Evolutionary conservation across 768 basidiomycete genomes (phyloP), one percentile per base, ranked within the genome.

Genomic region (Pisolithus marmoratus): DNA sequence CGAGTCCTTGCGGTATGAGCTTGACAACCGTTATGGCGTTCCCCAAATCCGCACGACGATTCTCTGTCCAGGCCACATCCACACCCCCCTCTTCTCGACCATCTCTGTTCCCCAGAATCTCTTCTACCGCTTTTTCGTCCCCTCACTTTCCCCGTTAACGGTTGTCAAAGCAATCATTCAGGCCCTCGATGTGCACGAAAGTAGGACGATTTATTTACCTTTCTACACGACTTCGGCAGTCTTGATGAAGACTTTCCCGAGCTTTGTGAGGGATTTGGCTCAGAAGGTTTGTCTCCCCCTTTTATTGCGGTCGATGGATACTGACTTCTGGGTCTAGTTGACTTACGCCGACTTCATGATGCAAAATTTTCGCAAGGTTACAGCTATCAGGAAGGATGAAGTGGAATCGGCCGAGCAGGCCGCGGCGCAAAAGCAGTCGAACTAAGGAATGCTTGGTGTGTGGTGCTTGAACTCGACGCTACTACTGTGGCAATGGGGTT

Each of bases 31-130:
- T 86, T 88, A 66, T 48, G 63, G 54, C 49, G 75, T 82, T 27
- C 88, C 87, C 1, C 66, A 73, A 40, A 83, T 99, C 67, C 86
- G 90, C n/a, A 95, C 93, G 9, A 94, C 92, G 3, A 76, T 97
- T 20, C 69, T 98, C 53, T 75, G 84, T 49, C 85, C 95, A 1
- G 90, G 90, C 2, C 87, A 90, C 64, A 74, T 92, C 60, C 67
- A 76, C 41, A 95, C 94, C 0, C 76, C 79, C 2, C 77, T 98
- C 63, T 98, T 97, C 71, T 77, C 82, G 15, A 77, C 74, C 0
- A 61, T 79, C 20, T 68, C 63, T 9, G 68, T 84, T 38, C 82
- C 88, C 4, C 60, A 66, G 31, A 74, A 70, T 51, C 54, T 66
- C 24, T 59, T 84, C 38, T 81, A 78, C 69, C 75, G 74, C 50